phyloP scores from a whole-genome alignment of 257 asterid genomes.

The Solanum commersonii region DNA sequence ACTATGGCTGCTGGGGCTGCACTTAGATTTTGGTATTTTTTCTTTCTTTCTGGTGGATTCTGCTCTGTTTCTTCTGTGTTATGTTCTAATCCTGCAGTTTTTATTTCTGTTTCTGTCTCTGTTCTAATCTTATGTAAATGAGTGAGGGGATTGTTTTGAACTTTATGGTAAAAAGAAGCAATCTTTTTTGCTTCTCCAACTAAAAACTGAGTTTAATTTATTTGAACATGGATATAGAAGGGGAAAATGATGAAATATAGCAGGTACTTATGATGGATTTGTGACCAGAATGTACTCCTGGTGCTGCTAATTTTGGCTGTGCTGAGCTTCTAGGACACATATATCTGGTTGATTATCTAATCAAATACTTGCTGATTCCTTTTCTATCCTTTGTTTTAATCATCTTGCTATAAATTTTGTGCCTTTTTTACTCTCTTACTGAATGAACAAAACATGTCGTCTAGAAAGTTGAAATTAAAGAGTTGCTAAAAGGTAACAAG shows the following conservation, averaged over 20 bases:
- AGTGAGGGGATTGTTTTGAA: background rate
- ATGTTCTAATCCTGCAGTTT: background rate
- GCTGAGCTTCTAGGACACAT: slow-evolving; percentile 10
- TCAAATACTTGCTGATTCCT: slow-evolving; percentile 5
- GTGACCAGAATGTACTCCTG: slow-evolving; percentile 9
- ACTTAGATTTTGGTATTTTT: background rate
- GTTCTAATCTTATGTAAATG: background rate
- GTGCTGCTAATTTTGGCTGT: background rate
- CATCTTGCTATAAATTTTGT: background rate
- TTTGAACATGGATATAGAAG: background rate
- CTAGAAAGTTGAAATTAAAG: too few relatives aligned
- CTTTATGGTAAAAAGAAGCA: background rate
- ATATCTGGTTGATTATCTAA: background rate
- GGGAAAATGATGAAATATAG: slow-evolving; percentile 15
- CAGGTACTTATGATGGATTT: slow-evolving; percentile 16
- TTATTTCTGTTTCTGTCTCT: background rate
- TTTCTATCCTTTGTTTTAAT: background rate
- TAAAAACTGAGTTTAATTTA: background rate
- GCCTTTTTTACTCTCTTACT: background rate
- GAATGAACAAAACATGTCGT: too few relatives aligned
- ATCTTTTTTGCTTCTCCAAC: background rate
- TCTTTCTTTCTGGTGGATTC: background rate
- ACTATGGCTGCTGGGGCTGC: background rate
- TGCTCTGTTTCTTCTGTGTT: background rate
- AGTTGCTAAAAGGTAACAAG: background rate